These are phyloP conservation scores for Aphanomyces astaci DNA, from an alignment of 352 stramenopile species.

Conservation along the genomic window DNA sequence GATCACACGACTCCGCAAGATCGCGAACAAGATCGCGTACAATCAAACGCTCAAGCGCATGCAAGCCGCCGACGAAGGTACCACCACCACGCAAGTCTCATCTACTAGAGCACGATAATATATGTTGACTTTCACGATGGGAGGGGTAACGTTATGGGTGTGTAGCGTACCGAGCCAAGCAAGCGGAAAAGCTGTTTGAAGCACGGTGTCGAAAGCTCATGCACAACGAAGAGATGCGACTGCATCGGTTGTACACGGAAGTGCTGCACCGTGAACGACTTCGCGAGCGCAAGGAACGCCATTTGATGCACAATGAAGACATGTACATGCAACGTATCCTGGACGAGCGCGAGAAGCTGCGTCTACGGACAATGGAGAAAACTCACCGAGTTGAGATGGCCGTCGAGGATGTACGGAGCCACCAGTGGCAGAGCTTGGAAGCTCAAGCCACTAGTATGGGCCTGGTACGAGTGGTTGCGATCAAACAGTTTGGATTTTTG, in stretches of 20 bases:
- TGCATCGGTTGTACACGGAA: slow-evolving; percentile 37
- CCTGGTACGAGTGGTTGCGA: neutral
- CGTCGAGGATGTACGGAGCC: slow-evolving; percentile 14
- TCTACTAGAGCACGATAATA: too few relatives aligned
- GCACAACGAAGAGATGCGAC: slow-evolving; percentile 54
- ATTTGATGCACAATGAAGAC: slow-evolving; percentile 43
- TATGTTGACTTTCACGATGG: too few relatives aligned
- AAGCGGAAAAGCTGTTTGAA: slow-evolving; percentile 37
- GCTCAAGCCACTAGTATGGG: neutral
- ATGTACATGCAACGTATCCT: slow-evolving; percentile 12
- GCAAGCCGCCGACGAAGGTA: slow-evolving; percentile 33
- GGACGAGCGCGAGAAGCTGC: neutral
- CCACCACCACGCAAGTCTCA: too few relatives aligned
- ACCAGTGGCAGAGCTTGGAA: slow-evolving; percentile 11
- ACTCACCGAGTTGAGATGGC: slow-evolving; percentile 16
- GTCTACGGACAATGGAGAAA: slow-evolving; percentile 3
- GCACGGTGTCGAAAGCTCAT: slow-evolving; percentile 47
- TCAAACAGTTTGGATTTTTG: neutral
- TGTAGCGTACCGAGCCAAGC: slow-evolving; percentile 26
- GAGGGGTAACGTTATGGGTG: neutral
- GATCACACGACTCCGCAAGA: slow-evolving; percentile 7
- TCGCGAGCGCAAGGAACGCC: slow-evolving; percentile 39
- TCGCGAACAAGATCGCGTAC: slow-evolving; percentile 31
- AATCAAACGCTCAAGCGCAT: slow-evolving; percentile 35
- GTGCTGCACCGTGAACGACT: slow-evolving; percentile 28